These are phyloP conservation scores for Colletotrichum musae DNA, from an alignment of 2,329 filamentous ascomycete genomes.

Conservation along the genomic window DNA sequence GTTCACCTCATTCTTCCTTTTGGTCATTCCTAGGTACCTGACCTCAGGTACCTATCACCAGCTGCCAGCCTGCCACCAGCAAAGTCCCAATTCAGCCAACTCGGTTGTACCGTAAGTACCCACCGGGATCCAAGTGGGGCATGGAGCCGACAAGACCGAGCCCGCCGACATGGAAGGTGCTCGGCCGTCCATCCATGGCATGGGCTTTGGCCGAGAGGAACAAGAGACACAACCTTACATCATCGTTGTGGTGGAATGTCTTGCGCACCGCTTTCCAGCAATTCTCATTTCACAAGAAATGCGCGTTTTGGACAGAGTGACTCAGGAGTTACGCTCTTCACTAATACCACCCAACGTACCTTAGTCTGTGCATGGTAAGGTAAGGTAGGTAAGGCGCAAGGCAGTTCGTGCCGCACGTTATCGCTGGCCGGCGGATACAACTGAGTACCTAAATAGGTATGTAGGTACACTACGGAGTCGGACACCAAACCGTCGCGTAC, in stretches of 20 bases:
- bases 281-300: constrained; percentile 13
- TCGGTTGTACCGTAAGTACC: constrained; percentile 18
- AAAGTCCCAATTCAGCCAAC: neutral
- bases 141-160: constrained; percentile 17
- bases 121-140: constrained; percentile 1
- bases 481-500: neutral
- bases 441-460: neutral
- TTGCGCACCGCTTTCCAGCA: constrained; percentile 2
- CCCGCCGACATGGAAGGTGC: constrained; percentile 22
- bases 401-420: neutral
- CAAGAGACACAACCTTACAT: constrained; percentile 7
- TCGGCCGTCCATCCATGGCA: constrained; percentile 12
- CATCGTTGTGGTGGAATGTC: constrained; percentile 6
- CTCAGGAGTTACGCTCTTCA: neutral
- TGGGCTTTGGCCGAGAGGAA: constrained; percentile 9
- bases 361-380: too few species aligned
- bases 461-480: too few species aligned
- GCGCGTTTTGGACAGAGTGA: neutral
- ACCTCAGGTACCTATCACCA: neutral
- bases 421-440: constrained; percentile 7
- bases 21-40: neutral
- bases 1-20: too few species aligned
- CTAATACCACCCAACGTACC: too few species aligned
- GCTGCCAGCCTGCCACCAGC: too few species aligned
- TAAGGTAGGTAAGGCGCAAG: too few species aligned